Evolutionary conservation across 2,329 filamentous ascomycete species (phyloP), one percentile per base, ranked within the genome.

Genomic region (Metarhizium album): DNA sequence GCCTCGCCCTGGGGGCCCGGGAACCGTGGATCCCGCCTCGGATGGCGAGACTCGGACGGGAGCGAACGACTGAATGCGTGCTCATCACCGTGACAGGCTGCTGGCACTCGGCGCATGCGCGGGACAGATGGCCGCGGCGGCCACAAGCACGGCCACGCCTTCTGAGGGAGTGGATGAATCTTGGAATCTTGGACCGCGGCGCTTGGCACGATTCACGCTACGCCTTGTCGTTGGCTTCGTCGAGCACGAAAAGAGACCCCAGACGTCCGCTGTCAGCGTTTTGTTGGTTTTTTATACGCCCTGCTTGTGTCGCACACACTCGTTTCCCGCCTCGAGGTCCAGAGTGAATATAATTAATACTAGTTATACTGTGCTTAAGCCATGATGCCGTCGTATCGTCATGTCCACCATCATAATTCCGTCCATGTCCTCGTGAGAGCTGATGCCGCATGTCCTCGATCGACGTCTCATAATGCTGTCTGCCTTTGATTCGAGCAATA

Each of bases 81-180:
- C 37, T 40, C 7, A 40, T 40, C n/a, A 40, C 4, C 7, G 20
- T 8, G 42, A 27, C 47, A 86, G 82, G 85, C 84, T 64, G 84
- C 85, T 58, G 85, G 85, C 27, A 85, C 84, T 47, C 75, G 84
- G 53, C 76, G 85, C 50, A 87, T 87, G 83, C 78, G 80, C 58
- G 84, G 85, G 40, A 88, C 84, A 45, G 85, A 88, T 65, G 84
- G 84, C 2, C 78, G 82, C 37, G 79, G 80, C 52, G 73, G 70
- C 51, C 74, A 63, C 53, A 23, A 43, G 40, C 40, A 24, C 22
- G 20, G 20, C 22, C 11, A 43, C 40, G 18, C 24, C 22, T 43
- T 43, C 22, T 43, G 24, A 14, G 3, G 7, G 18, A 14, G 5
- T 16, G 16, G 23, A 40, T 11, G 37, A 42, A n/a, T n/a, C 38